Conservation (phyloP, 2,329 filamentous ascomycete genomes). For the Penicillium brasilianum region DNA sequence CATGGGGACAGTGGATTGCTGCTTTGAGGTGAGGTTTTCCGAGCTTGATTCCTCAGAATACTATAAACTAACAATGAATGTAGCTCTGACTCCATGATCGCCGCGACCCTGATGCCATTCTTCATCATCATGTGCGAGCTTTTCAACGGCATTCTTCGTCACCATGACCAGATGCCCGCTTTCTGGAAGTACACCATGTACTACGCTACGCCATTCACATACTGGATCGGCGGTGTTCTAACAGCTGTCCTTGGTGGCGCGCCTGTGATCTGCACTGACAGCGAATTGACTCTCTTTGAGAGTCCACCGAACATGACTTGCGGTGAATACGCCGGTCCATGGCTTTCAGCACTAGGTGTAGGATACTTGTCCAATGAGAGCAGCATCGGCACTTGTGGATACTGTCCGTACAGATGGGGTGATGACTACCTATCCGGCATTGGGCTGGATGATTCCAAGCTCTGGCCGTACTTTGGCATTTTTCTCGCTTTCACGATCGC, state of each 20-base stretch:
- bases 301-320: constrained; percentile 71
- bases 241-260: constrained; percentile 73
- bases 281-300: constrained; percentile 72
- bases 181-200: constrained; percentile 84
- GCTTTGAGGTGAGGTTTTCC: constrained; percentile 64
- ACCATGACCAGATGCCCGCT: constrained; percentile 73
- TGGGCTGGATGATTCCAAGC: constrained; percentile 39
- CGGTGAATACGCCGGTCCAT: constrained; percentile 72
- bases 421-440: constrained; percentile 42
- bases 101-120: constrained; percentile 79
- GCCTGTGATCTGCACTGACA: constrained; percentile 63
- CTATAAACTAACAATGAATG: constrained; percentile 3
- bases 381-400: constrained; percentile 69
- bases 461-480: constrained; percentile 44
- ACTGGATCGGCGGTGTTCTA: constrained; percentile 79
- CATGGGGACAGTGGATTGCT: constrained; percentile 79
- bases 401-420: constrained; percentile 71
- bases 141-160: constrained; percentile 86
- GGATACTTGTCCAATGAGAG: constrained; percentile 72
- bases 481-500: constrained; percentile 41
- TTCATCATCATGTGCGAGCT: constrained; percentile 81
- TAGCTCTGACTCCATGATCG: constrained; percentile 66
- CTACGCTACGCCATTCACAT: constrained; percentile 83
- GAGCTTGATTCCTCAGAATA: not conserved
- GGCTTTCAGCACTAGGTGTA: constrained; percentile 67